These are phyloP conservation scores for Aspergillus sojae DNA, from an alignment of 2,329 filamentous ascomycete species.

Conservation along the genomic window DNA sequence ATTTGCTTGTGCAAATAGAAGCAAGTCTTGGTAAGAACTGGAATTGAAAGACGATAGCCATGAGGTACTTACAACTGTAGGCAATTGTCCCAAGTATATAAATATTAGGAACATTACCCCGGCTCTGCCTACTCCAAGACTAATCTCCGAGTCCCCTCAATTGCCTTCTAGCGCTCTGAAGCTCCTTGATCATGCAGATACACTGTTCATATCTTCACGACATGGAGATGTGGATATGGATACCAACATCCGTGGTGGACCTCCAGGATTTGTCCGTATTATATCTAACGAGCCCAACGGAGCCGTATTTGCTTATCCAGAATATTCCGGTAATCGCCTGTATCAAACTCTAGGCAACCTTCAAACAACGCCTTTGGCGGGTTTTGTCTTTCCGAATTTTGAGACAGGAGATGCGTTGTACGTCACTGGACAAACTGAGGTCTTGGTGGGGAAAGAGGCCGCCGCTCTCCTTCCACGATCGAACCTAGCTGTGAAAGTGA, in stretches of 20 bases:
- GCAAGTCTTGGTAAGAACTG: conserved; percentile 62
- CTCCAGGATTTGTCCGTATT: conserved; percentile 72
- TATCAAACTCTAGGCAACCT: conserved; percentile 86
- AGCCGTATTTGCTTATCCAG: conserved; percentile 70
- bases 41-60: not conserved
- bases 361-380: conserved; percentile 65
- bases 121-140: conserved; percentile 55
- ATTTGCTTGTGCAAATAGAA: conserved; percentile 69
- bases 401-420: conserved; percentile 73
- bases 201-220: conserved; percentile 76
- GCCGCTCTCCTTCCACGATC: conserved; percentile 65
- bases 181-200: conserved; percentile 66
- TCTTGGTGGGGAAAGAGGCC: conserved; percentile 68
- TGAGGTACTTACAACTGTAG: conserved; percentile 33
- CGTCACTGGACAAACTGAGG: conserved; percentile 67
- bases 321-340: conserved; percentile 81
- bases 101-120: conserved; percentile 70
- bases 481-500: conserved; percentile 73
- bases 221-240: conserved; percentile 71
- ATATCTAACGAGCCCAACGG: conserved; percentile 54
- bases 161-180: conserved; percentile 59
- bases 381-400: conserved; percentile 74
- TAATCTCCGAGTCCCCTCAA: conserved; percentile 51
- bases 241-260: conserved; percentile 78
- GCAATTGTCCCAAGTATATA: conserved; percentile 86